These are phyloP conservation scores for Albugo laibachii DNA, from an alignment of 352 stramenopile genomes.

Conservation along the genomic window DNA sequence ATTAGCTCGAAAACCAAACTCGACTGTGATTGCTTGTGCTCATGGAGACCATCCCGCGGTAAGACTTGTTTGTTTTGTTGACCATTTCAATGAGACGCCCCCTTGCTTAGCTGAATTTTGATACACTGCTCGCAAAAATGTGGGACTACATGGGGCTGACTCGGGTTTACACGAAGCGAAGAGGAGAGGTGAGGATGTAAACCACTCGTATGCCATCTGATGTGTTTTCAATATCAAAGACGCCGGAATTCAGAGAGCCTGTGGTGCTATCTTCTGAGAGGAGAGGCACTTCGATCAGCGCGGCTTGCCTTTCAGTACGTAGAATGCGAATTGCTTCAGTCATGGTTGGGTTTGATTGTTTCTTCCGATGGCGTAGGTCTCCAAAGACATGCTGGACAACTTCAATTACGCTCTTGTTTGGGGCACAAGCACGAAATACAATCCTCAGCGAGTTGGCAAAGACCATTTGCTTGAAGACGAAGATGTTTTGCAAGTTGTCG, in stretches of 20 bases:
- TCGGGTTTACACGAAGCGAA: constrained; percentile 77
- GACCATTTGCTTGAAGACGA: constrained; percentile 93
- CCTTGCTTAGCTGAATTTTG: constrained; percentile 87
- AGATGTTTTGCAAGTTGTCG: constrained; percentile 96
- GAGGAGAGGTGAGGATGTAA: constrained; percentile 31
- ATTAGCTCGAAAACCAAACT: constrained; percentile 90
- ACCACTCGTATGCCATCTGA: too few species aligned
- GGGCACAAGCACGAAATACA: constrained; percentile 96
- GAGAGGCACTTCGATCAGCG: constrained; percentile 60
- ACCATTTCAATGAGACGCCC: neutral
- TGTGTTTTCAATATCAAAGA: constrained; percentile 12
- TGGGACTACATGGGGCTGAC: constrained; percentile 83
- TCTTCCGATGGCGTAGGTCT: constrained; percentile 34
- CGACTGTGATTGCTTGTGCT: constrained; percentile 89
- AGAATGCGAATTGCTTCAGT: neutral
- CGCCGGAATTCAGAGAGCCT: constrained; percentile 51
- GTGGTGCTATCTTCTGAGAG: constrained; percentile 72
- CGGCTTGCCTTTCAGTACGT: constrained; percentile 66
- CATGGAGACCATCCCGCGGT: constrained; percentile 55
- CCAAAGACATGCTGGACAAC: constrained; percentile 85
- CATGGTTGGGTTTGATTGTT: neutral
- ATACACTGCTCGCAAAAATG: constrained; percentile 78
- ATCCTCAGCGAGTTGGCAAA: constrained; percentile 90
- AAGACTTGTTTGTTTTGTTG: constrained; percentile 3
- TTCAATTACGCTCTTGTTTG: constrained; percentile 98